Conservation (phyloP, 768 basidiomycete genomes). For the Lyophyllum semitale region DNA sequence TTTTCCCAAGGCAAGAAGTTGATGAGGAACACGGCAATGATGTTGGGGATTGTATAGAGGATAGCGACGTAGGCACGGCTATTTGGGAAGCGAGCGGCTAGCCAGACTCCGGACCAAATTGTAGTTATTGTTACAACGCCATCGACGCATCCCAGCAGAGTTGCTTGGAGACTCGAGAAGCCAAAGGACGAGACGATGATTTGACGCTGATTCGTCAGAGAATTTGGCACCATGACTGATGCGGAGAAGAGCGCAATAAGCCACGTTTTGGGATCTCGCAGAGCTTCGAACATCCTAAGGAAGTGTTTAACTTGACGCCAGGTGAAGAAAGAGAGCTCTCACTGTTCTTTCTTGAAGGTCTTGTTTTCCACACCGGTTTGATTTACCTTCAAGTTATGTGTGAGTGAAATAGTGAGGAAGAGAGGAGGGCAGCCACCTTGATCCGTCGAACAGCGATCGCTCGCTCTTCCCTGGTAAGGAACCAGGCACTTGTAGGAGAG, state of each 20-base stretch:
- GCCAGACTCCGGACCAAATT: conserved; percentile 63
- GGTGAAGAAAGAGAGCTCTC: conserved; percentile 24
- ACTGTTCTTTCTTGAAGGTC: conserved; percentile 80
- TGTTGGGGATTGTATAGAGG: conserved; percentile 62
- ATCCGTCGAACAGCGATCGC: conserved; percentile 63
- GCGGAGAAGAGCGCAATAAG: conserved; percentile 70
- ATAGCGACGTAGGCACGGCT: conserved; percentile 62
- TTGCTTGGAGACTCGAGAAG: conserved; percentile 64
- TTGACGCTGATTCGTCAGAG: conserved; percentile 60
- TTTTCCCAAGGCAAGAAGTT: conserved; percentile 66
- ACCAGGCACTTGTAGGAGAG: conserved; percentile 75
- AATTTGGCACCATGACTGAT: conserved; percentile 65
- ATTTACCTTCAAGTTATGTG: conserved; percentile 12
- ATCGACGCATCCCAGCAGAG: conserved; percentile 67
- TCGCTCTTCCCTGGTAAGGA: conserved; percentile 66
- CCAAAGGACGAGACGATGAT: conserved; percentile 71
- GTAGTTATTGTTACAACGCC: conserved; percentile 69
- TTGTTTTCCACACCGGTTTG: conserved; percentile 84
- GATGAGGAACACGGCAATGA: conserved; percentile 63
- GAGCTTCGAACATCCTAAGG: conserved; percentile 65
- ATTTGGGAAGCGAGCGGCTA: conserved; percentile 57
- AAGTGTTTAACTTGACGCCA: not conserved
- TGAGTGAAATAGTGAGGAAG: not conserved
- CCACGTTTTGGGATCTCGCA: conserved; percentile 74
- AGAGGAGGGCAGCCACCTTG: conserved; percentile 40